Evolutionary conservation across 768 basidiomycete species (phyloP).

Genomic region (Xanthoconium purpureum): DNA sequence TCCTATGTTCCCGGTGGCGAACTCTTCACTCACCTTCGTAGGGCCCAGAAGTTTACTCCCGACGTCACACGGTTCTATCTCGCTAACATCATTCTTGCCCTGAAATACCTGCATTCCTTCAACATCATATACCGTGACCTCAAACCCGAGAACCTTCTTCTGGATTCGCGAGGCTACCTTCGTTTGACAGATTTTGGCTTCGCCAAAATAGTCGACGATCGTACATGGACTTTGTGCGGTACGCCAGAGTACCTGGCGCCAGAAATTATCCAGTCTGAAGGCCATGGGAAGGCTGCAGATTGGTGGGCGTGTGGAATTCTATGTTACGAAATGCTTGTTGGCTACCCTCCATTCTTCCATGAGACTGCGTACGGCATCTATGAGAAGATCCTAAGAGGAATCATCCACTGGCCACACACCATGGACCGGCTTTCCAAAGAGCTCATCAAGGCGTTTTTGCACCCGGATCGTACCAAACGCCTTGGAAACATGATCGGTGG

Average conservation of each 20-base stretch:
- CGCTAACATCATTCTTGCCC: conserved; percentile 91
- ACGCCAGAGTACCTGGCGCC: conserved; percentile 97
- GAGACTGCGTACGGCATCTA: conserved; percentile 98
- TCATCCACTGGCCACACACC: conserved; percentile 86
- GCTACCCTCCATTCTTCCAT: conserved; percentile 98
- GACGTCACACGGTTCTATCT: conserved; percentile 98
- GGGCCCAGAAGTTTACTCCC: conserved; percentile 91
- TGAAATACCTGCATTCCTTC: conserved; percentile 91
- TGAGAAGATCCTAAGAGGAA: conserved; percentile 90
- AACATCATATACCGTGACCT: conserved; percentile 99
- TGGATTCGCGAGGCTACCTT: conserved; percentile 90
- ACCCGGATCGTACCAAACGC: conserved; percentile 87
- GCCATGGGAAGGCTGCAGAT: conserved; percentile 96
- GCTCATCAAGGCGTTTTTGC: conserved; percentile 83
- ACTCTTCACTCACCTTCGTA: conserved; percentile 92
- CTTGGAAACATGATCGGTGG: conserved; percentile 93
- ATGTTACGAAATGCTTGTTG: conserved; percentile 98
- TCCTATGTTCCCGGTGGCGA: conserved; percentile 97
- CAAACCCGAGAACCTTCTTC: conserved; percentile 97
- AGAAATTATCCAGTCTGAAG: conserved; percentile 96
- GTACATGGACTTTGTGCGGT: conserved; percentile 96
- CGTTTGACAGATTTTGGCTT: conserved; percentile 98
- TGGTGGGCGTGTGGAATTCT: conserved; percentile 99
- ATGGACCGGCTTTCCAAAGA: conserved; percentile 89
- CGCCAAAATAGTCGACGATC: conserved; percentile 95